A percentile compares a stretch with the other conserved stretches of the same genome.
Conservation (phyloP, 495 filamentous ascomycete species). For the Lophiotrema nucula region DNA sequence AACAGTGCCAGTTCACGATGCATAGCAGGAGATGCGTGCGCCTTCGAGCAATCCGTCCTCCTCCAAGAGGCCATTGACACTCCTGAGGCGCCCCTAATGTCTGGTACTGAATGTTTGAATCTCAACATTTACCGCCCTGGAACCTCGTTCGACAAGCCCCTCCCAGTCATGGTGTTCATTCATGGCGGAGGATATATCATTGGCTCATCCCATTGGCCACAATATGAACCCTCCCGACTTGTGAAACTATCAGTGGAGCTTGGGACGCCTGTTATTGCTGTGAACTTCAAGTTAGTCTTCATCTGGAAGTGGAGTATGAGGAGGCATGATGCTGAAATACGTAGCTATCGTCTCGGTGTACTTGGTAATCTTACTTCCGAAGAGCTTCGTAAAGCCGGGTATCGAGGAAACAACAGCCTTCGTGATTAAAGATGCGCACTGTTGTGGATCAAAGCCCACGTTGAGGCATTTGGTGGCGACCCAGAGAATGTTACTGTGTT, state of each 20-base stretch:
- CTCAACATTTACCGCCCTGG: constrained; percentile 35
- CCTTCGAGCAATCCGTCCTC: constrained; percentile 20
- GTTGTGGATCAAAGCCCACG: constrained; percentile 27
- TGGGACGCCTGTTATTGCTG: constrained; percentile 21
- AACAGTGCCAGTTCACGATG: constrained; percentile 8
- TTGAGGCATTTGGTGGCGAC: constrained; percentile 25
- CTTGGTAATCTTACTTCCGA: constrained; percentile 32
- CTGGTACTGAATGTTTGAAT: constrained; percentile 33
- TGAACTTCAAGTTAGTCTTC: constrained; percentile 32
- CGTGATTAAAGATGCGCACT: constrained; percentile 29
- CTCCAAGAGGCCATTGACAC: constrained; percentile 28
- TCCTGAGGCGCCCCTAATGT: constrained; percentile 14
- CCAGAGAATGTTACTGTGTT: constrained; percentile 15
- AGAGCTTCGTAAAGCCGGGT: constrained; percentile 32
- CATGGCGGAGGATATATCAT: constrained; percentile 39
- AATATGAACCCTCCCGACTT: constrained; percentile 41
- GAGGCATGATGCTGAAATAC: neutral
- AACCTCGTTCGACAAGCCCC: neutral
- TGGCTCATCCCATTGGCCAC: constrained; percentile 46
- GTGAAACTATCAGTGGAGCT: constrained; percentile 19
- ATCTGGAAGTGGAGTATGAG: no score
- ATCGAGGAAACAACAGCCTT: constrained; percentile 33
- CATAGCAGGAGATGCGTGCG: constrained; percentile 8
- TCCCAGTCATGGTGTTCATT: constrained; percentile 37
- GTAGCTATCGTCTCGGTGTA: constrained; percentile 33